A percentile compares a stretch with the other conserved stretches of the same genome.
Conservation (phyloP, 768 basidiomycete genomes). For the Royoungia palumana region DNA sequence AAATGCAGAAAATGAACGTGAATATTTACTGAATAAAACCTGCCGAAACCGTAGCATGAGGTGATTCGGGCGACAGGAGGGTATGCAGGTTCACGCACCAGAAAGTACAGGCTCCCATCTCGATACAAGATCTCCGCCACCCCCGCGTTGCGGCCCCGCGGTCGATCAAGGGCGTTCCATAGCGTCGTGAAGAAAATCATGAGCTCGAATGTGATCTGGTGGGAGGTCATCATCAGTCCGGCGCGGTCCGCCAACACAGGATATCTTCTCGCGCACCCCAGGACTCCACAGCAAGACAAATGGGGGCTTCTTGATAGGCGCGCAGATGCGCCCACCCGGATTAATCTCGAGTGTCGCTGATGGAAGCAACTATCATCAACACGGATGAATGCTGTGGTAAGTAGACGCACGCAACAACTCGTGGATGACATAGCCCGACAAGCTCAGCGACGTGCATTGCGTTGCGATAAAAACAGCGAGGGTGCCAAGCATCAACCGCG, state of each 20-base stretch:
- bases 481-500: conserved; percentile 28
- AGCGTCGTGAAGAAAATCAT: conserved; percentile 27
- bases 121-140: conserved; percentile 29
- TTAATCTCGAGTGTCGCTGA: conserved; percentile 18
- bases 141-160: conserved; percentile 9
- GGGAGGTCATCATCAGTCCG: background rate
- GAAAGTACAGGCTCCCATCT: conserved; percentile 27
- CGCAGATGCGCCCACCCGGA: conserved; percentile 17
- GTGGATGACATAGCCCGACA: conserved; percentile 24
- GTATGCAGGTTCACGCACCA: conserved; percentile 14
- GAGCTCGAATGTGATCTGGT: conserved; percentile 30
- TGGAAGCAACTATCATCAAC: background rate
- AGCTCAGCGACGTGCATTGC: conserved; percentile 23
- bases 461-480: conserved; percentile 30
- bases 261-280: conserved; percentile 17
- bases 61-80: background rate
- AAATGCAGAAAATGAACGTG: background rate
- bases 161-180: conserved; percentile 31
- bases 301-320: conserved; percentile 16
- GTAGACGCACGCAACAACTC: conserved; percentile 27
- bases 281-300: conserved; percentile 28
- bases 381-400: background rate
- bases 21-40: conserved; percentile 24
- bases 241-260: background rate
- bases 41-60: conserved; percentile 3